Base-by-base conservation (phyloP, 352 stramenopile species). In the Phytopythium delawarense region DNA sequence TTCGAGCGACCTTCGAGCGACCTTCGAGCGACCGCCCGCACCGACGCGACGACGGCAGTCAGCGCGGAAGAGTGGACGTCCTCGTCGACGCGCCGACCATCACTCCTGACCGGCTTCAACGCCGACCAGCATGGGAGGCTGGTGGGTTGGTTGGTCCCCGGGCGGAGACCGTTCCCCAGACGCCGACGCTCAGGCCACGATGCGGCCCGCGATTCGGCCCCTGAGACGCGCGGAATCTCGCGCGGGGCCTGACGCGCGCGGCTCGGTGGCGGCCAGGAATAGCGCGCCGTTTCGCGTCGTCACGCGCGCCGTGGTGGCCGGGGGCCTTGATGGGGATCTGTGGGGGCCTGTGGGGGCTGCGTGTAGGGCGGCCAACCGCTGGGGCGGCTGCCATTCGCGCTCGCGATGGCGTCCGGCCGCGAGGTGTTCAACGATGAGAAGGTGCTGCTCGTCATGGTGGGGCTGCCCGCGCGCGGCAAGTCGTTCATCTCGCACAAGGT, bases 401-500 rank as follows among this genome's bases (percentile, higher is more conserved):
- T 35, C 1, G 21, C 7, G 23, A 37, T 35, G 46, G 56, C 49
- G 42, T 44, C 30, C 23, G 64, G 71, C 7, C 72, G 69, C 13
- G 74, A 79, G 57, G 74, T 82, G 15, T 82, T 82, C 58, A 79
- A 78, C 45, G 74, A 82, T 20, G 89, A 97, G 62, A 97, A 97
- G 57, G 67, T 98, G 9, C 83, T 97, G 54, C 83, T 98, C 23
- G 81, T 96, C 61, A 95, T 98, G 85, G 89, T 96, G 20, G 92
- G 90, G 6, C 69, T 98, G 11, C 92, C 92, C 1, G 92, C 82
- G 7, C 77, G 88, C 3, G 89, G 89, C 37, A 98, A 97, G 63
- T 97, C 90, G 18, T 93, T 96, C 65, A 96, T 97, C 70, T 87
- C 89, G 45, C 88, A 96, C 63, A 93, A 93, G 72, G 76, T 87